Evolutionary conservation across 345 rosid genomes (phyloP).

Genomic region (Clausena lansium): DNA sequence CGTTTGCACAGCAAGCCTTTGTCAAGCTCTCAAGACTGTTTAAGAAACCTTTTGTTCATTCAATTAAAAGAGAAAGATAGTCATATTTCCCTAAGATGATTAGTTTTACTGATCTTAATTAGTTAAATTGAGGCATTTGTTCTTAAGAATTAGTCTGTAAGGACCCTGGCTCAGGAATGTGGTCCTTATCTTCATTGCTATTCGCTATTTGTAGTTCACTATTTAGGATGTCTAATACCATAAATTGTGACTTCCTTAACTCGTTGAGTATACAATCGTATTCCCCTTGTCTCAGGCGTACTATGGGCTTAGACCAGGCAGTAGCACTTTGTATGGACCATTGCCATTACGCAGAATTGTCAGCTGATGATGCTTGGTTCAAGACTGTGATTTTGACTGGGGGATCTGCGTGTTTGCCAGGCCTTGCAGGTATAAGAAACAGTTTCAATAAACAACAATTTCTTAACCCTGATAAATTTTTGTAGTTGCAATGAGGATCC

Average conservation of each 20-base stretch:
- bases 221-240: background rate
- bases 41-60: background rate
- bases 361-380: slow-evolving; percentile 76
- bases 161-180: background rate
- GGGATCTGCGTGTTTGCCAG: slow-evolving; percentile 83
- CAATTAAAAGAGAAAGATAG: background rate
- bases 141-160: background rate
- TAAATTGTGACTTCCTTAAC: background rate
- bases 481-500: background rate
- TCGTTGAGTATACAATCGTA: background rate
- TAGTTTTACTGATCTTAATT: background rate
- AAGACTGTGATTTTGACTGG: slow-evolving; percentile 84
- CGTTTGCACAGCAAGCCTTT: background rate
- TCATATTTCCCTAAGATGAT: background rate
- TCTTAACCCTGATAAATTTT: background rate
- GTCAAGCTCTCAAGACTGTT: background rate
- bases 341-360: slow-evolving; percentile 66
- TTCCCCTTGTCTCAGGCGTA: slow-evolving; percentile 40
- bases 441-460: background rate
- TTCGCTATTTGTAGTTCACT: background rate
- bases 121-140: background rate
- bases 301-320: slow-evolving; percentile 90
- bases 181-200: background rate
- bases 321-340: slow-evolving; percentile 94
- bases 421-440: slow-evolving; percentile 58